These are phyloP conservation scores for Neospora caninum DNA, from an alignment of 169 alveolate genomes.

Conservation along the genomic window DNA sequence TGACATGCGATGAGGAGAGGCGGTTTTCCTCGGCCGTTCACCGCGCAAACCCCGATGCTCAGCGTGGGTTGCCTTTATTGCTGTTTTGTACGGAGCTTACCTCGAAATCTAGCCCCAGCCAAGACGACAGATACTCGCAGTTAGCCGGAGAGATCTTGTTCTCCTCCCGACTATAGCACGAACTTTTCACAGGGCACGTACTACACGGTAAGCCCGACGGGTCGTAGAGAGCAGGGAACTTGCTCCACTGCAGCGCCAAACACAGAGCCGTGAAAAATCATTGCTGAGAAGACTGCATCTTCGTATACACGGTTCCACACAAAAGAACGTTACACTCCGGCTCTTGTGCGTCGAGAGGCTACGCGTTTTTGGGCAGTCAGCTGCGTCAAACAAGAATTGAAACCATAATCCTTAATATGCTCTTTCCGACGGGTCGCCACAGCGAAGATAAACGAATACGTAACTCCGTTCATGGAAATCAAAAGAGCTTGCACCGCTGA, in stretches of 20 bases:
- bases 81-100: constrained; percentile 5
- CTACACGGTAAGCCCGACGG: constrained; percentile 35
- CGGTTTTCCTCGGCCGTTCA: not conserved
- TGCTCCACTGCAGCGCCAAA: constrained; percentile 23
- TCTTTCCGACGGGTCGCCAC: no score
- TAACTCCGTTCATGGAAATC: no score
- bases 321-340: no score
- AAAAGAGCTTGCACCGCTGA: no score
- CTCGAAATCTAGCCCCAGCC: constrained; percentile 67
- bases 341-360: no score
- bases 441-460: no score
- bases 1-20: no score
- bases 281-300: no score
- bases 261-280: not conserved
- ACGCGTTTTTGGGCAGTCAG: no score
- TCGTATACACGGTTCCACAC: no score
- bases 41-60: not conserved
- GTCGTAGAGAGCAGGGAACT: constrained; percentile 30
- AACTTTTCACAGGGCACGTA: constrained; percentile 1
- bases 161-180: constrained; percentile 50
- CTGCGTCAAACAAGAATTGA: no score
- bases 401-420: no score
- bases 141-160: constrained; percentile 55
- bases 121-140: constrained; percentile 64
- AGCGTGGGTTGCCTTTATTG: not conserved